phyloP scores from a whole-genome alignment of 2,329 filamentous ascomycete genomes.

The Diaporthe destruens region DNA sequence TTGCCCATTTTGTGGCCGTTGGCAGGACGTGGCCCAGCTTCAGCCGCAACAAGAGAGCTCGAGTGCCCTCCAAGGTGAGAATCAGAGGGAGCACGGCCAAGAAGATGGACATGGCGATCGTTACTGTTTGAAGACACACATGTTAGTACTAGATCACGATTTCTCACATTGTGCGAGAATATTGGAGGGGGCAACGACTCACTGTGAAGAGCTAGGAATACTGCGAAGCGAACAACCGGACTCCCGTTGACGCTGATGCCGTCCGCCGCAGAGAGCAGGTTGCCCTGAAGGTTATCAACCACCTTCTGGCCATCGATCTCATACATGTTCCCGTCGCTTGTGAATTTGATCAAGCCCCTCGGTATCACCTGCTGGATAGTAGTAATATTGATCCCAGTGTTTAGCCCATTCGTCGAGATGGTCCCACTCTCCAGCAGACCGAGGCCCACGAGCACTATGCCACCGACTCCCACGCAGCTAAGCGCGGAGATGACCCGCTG shows the following conservation, averaged over 20 bases:
- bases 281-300: constrained; percentile 42
- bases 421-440: constrained; percentile 45
- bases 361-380: constrained; percentile 47
- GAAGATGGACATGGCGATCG: constrained; percentile 46
- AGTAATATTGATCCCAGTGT: constrained; percentile 31
- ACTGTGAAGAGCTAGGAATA: constrained; percentile 47
- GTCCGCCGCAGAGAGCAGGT: constrained; percentile 38
- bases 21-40: constrained; percentile 44
- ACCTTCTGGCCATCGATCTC: constrained; percentile 46
- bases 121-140: constrained; percentile 40
- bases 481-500: constrained; percentile 50
- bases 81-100: constrained; percentile 47
- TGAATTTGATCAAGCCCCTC: constrained; percentile 46
- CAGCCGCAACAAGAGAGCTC: constrained; percentile 47
- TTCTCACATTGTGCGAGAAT: background rate
- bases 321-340: constrained; percentile 47
- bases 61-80: constrained; percentile 47
- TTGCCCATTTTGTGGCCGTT: constrained; percentile 45
- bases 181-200: constrained; percentile 18
- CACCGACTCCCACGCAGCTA: constrained; percentile 52
- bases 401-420: constrained; percentile 7
- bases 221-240: constrained; percentile 42
- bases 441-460: constrained; percentile 46
- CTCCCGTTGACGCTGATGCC: constrained; percentile 44
- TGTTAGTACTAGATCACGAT: background rate